Conservation (phyloP, 495 filamentous ascomycete species). For the Aspergillus homomorphus region DNA sequence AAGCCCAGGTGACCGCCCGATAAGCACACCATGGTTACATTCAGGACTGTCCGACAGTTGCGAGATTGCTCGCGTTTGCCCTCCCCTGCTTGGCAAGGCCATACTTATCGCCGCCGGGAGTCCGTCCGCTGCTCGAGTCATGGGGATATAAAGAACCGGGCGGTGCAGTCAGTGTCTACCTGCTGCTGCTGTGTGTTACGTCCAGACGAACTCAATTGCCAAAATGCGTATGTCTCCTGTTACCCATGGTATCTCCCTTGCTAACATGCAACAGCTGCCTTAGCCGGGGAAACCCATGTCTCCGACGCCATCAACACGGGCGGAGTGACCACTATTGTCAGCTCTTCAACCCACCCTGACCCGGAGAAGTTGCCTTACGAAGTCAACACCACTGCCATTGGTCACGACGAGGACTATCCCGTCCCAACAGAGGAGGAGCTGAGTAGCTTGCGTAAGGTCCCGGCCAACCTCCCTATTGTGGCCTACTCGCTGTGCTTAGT, state of each 20-base stretch:
- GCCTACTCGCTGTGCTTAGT: slow-evolving; percentile 56
- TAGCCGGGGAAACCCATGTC: not conserved
- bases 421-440: slow-evolving; percentile 58
- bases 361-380: slow-evolving; percentile 10
- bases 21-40: slow-evolving; percentile 5
- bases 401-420: slow-evolving; percentile 34
- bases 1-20: not conserved
- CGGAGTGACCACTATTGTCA: not conserved
- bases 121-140: not conserved
- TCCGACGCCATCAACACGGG: not conserved
- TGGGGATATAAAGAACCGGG: not conserved
- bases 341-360: not conserved
- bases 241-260: not conserved
- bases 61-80: not conserved
- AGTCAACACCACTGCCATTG: not conserved
- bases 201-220: not conserved
- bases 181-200: not conserved
- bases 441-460: slow-evolving; percentile 52
- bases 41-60: not conserved
- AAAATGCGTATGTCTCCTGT: not conserved
- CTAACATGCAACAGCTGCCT: not conserved
- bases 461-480: slow-evolving; percentile 46
- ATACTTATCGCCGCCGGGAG: not conserved
- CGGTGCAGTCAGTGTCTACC: not conserved
- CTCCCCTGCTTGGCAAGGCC: not conserved